Base-by-base conservation (phyloP, 1,139 yeast species). In the Candida freyschussii region DNA sequence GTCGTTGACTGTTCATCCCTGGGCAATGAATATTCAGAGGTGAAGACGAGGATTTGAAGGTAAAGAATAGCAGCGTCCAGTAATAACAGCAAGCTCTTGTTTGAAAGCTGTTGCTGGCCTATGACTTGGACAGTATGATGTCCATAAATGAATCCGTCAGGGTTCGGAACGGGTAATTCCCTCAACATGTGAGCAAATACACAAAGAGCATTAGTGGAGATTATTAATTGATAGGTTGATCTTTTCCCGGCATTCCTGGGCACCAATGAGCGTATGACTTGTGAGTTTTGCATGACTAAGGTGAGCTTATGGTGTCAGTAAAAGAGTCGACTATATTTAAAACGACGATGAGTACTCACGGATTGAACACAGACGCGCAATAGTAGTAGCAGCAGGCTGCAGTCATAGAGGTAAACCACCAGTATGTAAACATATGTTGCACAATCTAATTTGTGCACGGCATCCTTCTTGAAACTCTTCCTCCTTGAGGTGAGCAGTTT, bases 61-160 rank as follows among this genome's bases (percentile, higher is more conserved):
- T 36, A 37, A 10, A 48, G 40, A 3, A 48, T 26, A 12, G 32
- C 22, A 4, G 32, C 5, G 27, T 50, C 55, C 4, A 43, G 20
- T 1, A 13, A 27, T 2, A 36, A 22, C 3, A 50, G 28, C 37
- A 35, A 43, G 6, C 32, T 35, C 15, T 41, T 47, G 14, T 28
- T 33, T 1, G 31, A n/a, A 2, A 50, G 24, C 21, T 43, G 49
- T 3, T 13, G 7, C 21, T 49, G 45, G 2, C 55, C 55, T 17
- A 50, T 48, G 3, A 36, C 21, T 21, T 50, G 52, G 9, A 50
- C 15, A 4, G 48, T 40, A 21, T 43, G 48, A 14, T 50, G 53
- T 0, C 55, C 55, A 27, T 41, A 49, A 1, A 50, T 29, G 27
- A 27, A 50, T 4, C 53, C 52, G 25, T 43, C 48, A 2, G 29